phyloP scores from a whole-genome alignment of 331 rosid genomes.

The Quercus tomentella region DNA sequence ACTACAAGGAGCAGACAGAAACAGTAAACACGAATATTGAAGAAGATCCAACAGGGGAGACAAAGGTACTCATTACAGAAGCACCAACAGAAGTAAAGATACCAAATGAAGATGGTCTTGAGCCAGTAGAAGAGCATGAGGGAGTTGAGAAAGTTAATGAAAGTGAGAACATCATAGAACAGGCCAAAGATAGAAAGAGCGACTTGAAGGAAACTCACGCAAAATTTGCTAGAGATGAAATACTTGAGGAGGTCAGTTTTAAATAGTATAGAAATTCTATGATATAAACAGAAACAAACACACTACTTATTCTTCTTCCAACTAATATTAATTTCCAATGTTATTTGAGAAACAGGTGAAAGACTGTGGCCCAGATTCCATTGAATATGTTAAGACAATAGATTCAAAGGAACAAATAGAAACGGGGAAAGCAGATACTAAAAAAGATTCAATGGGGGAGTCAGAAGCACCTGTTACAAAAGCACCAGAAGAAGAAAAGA shows the following conservation, averaged over 20 bases:
- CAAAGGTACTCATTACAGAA: not conserved
- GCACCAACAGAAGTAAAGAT: slow-evolving; percentile 6
- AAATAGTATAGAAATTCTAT: not conserved
- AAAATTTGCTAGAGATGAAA: too few species aligned
- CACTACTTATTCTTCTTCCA: too few species aligned
- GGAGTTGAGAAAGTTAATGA: not conserved
- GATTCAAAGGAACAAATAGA: too few species aligned
- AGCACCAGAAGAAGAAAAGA: too few species aligned
- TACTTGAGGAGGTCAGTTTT: too few species aligned
- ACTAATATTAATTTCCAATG: too few species aligned
- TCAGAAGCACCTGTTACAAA: too few species aligned
- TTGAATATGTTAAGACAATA: too few species aligned
- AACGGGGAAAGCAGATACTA: too few species aligned
- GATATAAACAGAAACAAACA: not conserved
- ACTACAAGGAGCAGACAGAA: slow-evolving; percentile 10
- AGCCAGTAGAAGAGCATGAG: not conserved
- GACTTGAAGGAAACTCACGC: not conserved
- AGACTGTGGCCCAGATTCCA: too few species aligned
- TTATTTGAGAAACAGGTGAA: too few species aligned
- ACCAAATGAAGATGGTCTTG: not conserved
- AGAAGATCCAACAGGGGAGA: not conserved
- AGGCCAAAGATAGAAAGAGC: not conserved
- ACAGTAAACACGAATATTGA: not conserved
- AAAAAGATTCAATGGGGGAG: too few species aligned
- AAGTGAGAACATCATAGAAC: not conserved